Evolutionary conservation across 176 grass and related monocot species (phyloP).

Genomic region (Ananas comosus): DNA sequence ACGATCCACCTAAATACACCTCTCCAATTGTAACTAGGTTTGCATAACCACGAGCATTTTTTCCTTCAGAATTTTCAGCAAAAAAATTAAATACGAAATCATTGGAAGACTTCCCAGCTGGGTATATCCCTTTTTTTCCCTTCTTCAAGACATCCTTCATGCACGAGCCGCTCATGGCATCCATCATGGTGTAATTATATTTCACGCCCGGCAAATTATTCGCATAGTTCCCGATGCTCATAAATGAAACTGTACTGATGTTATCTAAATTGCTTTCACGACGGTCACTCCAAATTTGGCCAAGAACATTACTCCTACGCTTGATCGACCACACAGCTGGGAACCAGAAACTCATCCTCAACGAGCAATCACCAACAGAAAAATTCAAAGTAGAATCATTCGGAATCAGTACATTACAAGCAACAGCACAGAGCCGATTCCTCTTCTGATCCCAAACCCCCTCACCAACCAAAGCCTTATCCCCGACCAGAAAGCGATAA

Average conservation of each 20-base stretch:
- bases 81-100: constrained; percentile 45
- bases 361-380: constrained; percentile 39
- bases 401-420: constrained; percentile 35
- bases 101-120: constrained; percentile 32
- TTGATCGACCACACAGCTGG: constrained; percentile 39
- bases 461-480: constrained; percentile 52
- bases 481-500: constrained; percentile 26
- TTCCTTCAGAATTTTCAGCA: constrained; percentile 14
- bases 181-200: constrained; percentile 67
- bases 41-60: constrained; percentile 39
- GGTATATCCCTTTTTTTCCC: constrained; percentile 50
- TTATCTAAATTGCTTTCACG: constrained; percentile 11
- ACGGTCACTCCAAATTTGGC: constrained; percentile 22
- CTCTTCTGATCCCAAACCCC: constrained; percentile 54
- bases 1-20: neutral
- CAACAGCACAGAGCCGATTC: constrained; percentile 49
- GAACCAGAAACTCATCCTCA: constrained; percentile 81
- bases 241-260: constrained; percentile 14
- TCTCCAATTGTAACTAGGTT: constrained; percentile 46
- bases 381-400: constrained; percentile 14
- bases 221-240: constrained; percentile 18
- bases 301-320: constrained; percentile 21
- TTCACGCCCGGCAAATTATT: constrained; percentile 41
- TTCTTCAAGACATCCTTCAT: constrained; percentile 17
- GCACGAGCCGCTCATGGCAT: constrained; percentile 39